These are phyloP conservation scores for Scutellaria galericulata DNA, from an alignment of 257 asterid species.

Conservation along the genomic window DNA sequence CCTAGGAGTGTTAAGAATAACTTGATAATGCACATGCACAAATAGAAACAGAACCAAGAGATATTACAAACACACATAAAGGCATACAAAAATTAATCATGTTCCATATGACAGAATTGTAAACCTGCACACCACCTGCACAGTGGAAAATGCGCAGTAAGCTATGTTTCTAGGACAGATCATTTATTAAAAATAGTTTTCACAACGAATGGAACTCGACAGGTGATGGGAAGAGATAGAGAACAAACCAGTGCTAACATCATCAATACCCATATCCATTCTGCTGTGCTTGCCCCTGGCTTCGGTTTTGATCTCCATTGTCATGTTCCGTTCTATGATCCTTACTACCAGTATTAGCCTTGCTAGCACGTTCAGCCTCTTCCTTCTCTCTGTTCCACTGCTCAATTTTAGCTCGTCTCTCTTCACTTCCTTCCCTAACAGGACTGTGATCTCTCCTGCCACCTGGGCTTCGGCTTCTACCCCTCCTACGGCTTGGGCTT, in stretches of 20 bases:
- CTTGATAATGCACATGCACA: slow-evolving; percentile 36
- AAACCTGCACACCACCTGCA: slow-evolving; percentile 99
- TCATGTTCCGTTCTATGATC: slow-evolving; percentile 41
- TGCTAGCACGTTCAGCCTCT: slow-evolving; percentile 56
- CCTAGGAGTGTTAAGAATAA: background rate
- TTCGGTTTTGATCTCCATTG: slow-evolving; percentile 42
- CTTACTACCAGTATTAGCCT: slow-evolving; percentile 35
- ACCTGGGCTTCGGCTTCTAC: slow-evolving; percentile 79
- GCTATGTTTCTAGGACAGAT: slow-evolving; percentile 49
- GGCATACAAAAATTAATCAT: slow-evolving; percentile 42
- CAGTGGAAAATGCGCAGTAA: slow-evolving; percentile 93
- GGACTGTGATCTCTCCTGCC: slow-evolving; percentile 77
- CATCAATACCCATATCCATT: slow-evolving; percentile 55
- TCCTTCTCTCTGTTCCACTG: slow-evolving; percentile 98
- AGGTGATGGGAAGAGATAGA: slow-evolving; percentile 22
- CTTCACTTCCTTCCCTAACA: slow-evolving; percentile 93
- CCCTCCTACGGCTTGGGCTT: slow-evolving; percentile 68
- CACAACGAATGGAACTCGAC: background rate
- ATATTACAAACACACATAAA: slow-evolving; percentile 35
- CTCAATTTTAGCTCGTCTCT: slow-evolving; percentile 93
- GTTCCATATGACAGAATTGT: slow-evolving; percentile 74
- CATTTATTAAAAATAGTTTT: slow-evolving; percentile 15
- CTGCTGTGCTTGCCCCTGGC: slow-evolving; percentile 37
- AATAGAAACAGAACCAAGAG: slow-evolving; percentile 15
- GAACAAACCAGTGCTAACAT: slow-evolving; percentile 62